Evolutionary conservation across 805 yeast species (phyloP), one percentile per base, ranked within the genome.

Genomic region (Pichia occidentalis): DNA sequence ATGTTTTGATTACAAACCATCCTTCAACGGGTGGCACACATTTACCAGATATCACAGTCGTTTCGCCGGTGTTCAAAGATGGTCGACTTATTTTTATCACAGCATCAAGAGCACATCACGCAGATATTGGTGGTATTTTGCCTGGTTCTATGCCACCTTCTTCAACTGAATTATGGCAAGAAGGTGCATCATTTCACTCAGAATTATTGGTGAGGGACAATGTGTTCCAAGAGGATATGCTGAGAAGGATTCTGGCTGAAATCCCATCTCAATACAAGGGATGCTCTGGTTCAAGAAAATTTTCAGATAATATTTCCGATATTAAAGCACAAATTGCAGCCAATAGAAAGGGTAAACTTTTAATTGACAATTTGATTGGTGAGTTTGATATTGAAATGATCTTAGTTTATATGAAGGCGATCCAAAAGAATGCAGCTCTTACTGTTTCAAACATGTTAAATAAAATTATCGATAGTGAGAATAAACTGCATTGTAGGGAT

Each of bases 91-190:
- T 85, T 21, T 88, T 88, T 56, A 88, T 85, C 68, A 86, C 85
- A 7, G 97, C 97, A 1, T 80, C 95, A 0, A 70, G 97, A 47
- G 97, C 96, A 1, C 97, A 90, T 61, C 97, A 90, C 61, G 88
- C 95, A 5, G 97, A 88, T 59, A 88, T 90, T 53, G 97, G 97
- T 13, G 94, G 95, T 12, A 75, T 80, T 42, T 63, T 85, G 27
- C 95, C 96, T 1, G 97, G 97, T 1, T 82, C 94, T 0, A 85
- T 90, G 86, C 96, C 96, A 10, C 95, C 96, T 7, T 77, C 81
- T 53, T 85, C 96, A 2, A 85, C 79, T 51, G 77, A 78, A 41
- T 61, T 90, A 27, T 80, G 76, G 67, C 87, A 88, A 54, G 97
- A 88, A 61, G 97, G 97, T 32, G 96, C 95, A 2, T 75, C 85